These are phyloP conservation scores for Tulasnella sp. DNA, from an alignment of 768 basidiomycete genomes.

Conservation along the genomic window DNA sequence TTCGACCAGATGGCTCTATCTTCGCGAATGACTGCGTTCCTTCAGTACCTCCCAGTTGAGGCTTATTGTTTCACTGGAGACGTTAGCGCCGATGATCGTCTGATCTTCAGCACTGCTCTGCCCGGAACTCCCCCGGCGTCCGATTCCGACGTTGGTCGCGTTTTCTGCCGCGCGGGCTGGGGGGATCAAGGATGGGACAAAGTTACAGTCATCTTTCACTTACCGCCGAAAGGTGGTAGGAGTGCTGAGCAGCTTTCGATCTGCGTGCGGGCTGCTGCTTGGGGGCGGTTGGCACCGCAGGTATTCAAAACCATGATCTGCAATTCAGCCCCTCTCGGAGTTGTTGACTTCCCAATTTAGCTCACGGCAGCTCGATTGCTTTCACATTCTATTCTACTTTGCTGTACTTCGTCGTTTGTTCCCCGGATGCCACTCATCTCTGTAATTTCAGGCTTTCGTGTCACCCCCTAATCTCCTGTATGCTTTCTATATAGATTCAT, in stretches of 20 bases:
- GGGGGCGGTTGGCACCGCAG: not conserved
- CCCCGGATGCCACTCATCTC: not conserved
- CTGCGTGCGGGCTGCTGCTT: slow-evolving; percentile 6
- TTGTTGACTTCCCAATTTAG: slow-evolving; percentile 1
- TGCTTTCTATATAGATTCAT: not conserved
- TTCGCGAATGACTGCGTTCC: slow-evolving; percentile 16
- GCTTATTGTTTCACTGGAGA: slow-evolving; percentile 13
- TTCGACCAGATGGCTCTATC: not conserved
- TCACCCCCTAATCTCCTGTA: not conserved
- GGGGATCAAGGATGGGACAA: slow-evolving; percentile 12
- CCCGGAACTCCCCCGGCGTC: slow-evolving; percentile 3
- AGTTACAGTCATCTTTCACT: slow-evolving; percentile 7
- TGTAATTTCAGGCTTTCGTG: not conserved
- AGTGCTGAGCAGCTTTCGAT: slow-evolving; percentile 8
- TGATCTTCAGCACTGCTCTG: slow-evolving; percentile 1
- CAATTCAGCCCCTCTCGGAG: not conserved
- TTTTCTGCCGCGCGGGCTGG: slow-evolving; percentile 12
- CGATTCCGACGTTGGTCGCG: slow-evolving; percentile 7
- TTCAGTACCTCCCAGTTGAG: slow-evolving; percentile 7
- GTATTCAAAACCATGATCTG: slow-evolving; percentile 3
- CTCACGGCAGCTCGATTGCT: not conserved
- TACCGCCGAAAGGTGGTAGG: slow-evolving; percentile 3
- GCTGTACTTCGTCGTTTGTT: not conserved
- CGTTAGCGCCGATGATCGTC: slow-evolving; percentile 9
- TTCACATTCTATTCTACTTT: not conserved